Conservation (phyloP, 1,139 yeast species). For the Candida labiduridarum region DNA sequence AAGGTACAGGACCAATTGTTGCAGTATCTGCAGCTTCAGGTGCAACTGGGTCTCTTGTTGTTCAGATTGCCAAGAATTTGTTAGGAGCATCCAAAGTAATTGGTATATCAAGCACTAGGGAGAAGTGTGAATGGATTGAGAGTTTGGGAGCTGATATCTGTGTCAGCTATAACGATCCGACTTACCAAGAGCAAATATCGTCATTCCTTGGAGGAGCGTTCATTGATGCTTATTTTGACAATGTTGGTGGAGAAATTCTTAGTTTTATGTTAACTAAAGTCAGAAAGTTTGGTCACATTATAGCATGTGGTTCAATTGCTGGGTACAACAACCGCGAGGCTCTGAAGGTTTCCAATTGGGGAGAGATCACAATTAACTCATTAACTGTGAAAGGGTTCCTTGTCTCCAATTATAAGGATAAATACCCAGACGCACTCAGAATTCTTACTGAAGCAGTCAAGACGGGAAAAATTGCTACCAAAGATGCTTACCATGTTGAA, state of each 20-base stretch:
- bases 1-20: slow-evolving; percentile 39
- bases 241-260: slow-evolving; percentile 66
- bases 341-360: slow-evolving; percentile 38
- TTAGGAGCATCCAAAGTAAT: slow-evolving; percentile 58
- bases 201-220: slow-evolving; percentile 20
- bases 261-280: slow-evolving; percentile 46
- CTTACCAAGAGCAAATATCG: slow-evolving; percentile 43
- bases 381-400: slow-evolving; percentile 52
- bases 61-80: slow-evolving; percentile 60
- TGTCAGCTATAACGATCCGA: slow-evolving; percentile 55
- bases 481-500: slow-evolving; percentile 25
- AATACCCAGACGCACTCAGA: slow-evolving; percentile 38
- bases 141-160: slow-evolving; percentile 56
- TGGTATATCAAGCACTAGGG: slow-evolving; percentile 65
- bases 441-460: slow-evolving; percentile 36
- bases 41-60: slow-evolving; percentile 57
- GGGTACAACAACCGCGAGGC: slow-evolving; percentile 52
- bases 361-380: slow-evolving; percentile 48
- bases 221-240: slow-evolving; percentile 55
- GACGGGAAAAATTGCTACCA: slow-evolving; percentile 42
- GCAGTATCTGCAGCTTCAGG: slow-evolving; percentile 69
- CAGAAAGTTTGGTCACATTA: slow-evolving; percentile 45
- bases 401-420: slow-evolving; percentile 36
- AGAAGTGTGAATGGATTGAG: slow-evolving; percentile 57
- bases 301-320: slow-evolving; percentile 66